A percentile compares a stretch with the other conserved stretches of the same genome.
Evolutionary conservation across 208 protist genomes (phyloP).

Genomic region (Tritrichomonas foetus): DNA sequence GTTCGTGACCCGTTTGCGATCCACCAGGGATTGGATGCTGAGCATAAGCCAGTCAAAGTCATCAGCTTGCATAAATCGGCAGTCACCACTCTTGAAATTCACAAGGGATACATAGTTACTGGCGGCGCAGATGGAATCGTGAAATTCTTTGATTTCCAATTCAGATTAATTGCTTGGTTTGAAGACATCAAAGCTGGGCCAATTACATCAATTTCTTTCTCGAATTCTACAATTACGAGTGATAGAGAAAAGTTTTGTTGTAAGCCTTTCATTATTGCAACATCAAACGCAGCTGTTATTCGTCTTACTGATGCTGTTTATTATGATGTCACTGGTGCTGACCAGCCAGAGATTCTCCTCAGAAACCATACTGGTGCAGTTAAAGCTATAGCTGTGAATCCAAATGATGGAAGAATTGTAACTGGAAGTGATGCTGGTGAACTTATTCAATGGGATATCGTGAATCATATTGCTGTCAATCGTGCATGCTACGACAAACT

Average conservation of each 20-base stretch:
- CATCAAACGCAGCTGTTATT: not conserved
- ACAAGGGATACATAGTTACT: slow-evolving; percentile 67
- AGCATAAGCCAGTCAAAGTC: slow-evolving; percentile 39
- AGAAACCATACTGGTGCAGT: not conserved
- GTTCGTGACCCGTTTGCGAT: not conserved
- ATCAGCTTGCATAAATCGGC: not conserved
- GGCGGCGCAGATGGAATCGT: slow-evolving; percentile 81
- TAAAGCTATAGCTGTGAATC: slow-evolving; percentile 33
- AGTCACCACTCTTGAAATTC: not conserved
- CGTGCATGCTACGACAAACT: not conserved
- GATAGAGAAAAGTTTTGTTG: not conserved
- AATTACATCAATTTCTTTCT: slow-evolving; percentile 79
- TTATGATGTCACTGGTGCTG: not conserved
- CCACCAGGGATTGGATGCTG: not conserved
- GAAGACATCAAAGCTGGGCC: slow-evolving; percentile 80
- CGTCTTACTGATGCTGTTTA: not conserved
- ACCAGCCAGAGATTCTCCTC: not conserved
- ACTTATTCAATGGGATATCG: slow-evolving; percentile 34
- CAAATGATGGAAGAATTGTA: not conserved
- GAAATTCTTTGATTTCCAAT: slow-evolving; percentile 79
- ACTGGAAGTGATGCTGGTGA: not conserved
- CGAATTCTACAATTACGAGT: not conserved
- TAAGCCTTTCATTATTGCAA: slow-evolving; percentile 5
- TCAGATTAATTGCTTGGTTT: slow-evolving; percentile 82
- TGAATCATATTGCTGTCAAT: slow-evolving; percentile 12